Conservation (phyloP, 495 filamentous ascomycete genomes). For the Trichoderma virens region DNA sequence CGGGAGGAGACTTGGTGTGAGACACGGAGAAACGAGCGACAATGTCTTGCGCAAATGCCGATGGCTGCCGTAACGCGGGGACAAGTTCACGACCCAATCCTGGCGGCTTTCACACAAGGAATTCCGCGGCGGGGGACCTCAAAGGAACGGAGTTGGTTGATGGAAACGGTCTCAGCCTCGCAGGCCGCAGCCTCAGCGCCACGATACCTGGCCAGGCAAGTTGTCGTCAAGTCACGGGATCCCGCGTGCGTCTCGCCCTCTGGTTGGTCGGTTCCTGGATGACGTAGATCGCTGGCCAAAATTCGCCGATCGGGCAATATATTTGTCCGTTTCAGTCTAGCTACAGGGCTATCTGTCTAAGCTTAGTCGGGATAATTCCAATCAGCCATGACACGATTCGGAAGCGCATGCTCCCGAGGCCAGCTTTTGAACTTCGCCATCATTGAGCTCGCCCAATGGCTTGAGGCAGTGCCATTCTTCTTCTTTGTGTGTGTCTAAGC, state of each 20-base stretch:
- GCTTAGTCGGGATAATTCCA: not conserved
- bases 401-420: not conserved
- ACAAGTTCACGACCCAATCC: not conserved
- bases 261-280: constrained; percentile 5
- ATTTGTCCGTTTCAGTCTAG: not conserved
- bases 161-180: not conserved
- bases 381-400: not conserved
- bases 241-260: not conserved
- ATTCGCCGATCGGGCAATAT: not conserved
- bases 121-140: not conserved
- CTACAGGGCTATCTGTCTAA: not conserved
- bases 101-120: too few species aligned
- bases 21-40: constrained; percentile 2
- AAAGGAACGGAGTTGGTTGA: not conserved
- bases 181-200: not conserved
- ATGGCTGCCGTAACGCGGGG: too few species aligned
- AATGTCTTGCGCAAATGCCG: too few species aligned
- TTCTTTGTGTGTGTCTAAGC: not conserved
- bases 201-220: not conserved
- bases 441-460: not conserved
- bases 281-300: not conserved
- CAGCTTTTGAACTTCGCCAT: not conserved
- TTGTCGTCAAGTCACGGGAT: constrained; percentile 1
- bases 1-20: not conserved
- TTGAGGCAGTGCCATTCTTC: not conserved